Conservation (phyloP, 2,329 filamentous ascomycete species). For the Exophiala viscosa region DNA sequence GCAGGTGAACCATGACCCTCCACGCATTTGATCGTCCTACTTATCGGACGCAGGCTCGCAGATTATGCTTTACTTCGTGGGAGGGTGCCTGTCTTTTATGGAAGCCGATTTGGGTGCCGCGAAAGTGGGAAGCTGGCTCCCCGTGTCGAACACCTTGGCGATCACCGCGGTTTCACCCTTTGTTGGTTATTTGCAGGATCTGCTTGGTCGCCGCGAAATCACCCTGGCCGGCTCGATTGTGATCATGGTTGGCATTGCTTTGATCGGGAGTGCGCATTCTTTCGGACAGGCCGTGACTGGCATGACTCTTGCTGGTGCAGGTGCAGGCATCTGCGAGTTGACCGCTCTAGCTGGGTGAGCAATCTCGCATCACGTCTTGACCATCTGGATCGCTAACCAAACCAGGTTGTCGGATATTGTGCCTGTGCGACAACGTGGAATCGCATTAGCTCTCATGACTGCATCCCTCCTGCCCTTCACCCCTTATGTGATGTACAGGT, state of each 20-base stretch:
- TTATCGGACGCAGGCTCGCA: constrained; percentile 28
- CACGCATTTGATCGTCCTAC: too few relatives aligned
- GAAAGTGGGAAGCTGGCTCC: constrained; percentile 2
- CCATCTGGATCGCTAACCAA: too few relatives aligned
- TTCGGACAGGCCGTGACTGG: constrained; percentile 12
- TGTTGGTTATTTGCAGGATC: constrained; percentile 16
- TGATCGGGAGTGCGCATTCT: constrained; percentile 9
- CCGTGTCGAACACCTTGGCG: constrained; percentile 11
- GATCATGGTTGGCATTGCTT: constrained; percentile 5
- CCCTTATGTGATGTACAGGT: constrained; percentile 44
- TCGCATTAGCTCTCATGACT: constrained; percentile 8
- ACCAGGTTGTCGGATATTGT: constrained; percentile 17
- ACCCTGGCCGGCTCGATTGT: neutral
- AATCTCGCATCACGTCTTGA: too few relatives aligned
- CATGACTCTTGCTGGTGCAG: constrained; percentile 10
- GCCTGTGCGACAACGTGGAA: constrained; percentile 9
- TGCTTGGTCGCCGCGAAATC: constrained; percentile 13
- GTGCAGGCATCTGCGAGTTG: constrained; percentile 13
- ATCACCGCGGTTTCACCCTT: constrained; percentile 12
- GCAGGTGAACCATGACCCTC: neutral
- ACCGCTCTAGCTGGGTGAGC: constrained; percentile 17
- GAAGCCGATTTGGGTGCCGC: constrained; percentile 2
- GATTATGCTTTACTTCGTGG: constrained; percentile 10
- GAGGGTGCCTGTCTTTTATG: constrained; percentile 7
- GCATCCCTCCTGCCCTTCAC: constrained; percentile 9